A percentile compares a stretch with the other conserved stretches of the same genome.
Conservation (phyloP, 345 rosid species). For the Citrus glauca region DNA sequence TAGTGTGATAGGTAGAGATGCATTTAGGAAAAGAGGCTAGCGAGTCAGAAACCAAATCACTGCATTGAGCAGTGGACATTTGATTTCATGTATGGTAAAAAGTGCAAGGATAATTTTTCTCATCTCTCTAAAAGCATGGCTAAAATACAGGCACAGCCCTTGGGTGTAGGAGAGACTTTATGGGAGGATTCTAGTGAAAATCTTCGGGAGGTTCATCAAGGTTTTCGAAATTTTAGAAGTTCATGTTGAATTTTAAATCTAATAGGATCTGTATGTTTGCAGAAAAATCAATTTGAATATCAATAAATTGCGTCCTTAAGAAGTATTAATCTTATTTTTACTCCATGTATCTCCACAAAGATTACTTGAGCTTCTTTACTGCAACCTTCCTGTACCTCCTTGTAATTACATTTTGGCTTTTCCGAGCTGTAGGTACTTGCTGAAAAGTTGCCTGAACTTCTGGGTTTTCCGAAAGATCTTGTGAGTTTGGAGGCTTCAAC, state of each 20-base stretch:
- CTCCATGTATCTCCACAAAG: background rate
- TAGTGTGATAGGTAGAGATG: no score
- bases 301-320: background rate
- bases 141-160: background rate
- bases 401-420: background rate
- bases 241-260: background rate
- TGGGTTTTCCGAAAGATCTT: constrained; percentile 64
- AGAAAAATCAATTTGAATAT: background rate
- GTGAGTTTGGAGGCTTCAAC: constrained; percentile 72
- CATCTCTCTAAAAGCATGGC: background rate
- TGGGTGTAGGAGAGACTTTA: background rate
- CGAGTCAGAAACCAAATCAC: no score
- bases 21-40: no score
- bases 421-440: constrained; percentile 52
- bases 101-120: background rate
- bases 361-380: background rate
- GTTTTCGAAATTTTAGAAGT: background rate
- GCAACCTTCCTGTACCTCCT: background rate
- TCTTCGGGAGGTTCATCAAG: background rate
- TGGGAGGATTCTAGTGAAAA: background rate
- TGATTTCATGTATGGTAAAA: background rate
- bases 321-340: background rate
- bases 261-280: background rate
- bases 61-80: background rate
- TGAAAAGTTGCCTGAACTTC: constrained; percentile 68